Conservation (phyloP, 805 yeast species). For the Blastobotrys mokoenaii region DNA sequence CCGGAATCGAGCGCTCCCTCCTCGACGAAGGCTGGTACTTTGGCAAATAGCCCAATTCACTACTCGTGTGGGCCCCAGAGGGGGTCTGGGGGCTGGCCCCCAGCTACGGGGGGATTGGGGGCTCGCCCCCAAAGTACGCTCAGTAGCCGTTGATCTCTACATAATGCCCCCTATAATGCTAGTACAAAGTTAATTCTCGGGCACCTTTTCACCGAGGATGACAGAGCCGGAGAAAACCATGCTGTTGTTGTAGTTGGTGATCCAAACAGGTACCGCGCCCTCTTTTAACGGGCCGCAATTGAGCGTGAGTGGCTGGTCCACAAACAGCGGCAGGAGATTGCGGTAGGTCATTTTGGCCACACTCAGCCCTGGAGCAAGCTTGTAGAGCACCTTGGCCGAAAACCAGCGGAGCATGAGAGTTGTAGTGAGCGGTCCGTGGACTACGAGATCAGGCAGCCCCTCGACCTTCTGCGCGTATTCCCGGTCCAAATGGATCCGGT, state of each 20-base stretch:
- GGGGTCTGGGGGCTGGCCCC: no score
- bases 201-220: background rate
- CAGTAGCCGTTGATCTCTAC: no score
- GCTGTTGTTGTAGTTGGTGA: slow-evolving; percentile 17
- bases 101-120: no score
- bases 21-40: no score
- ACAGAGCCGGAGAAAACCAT: slow-evolving; percentile 21
- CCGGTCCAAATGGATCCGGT: slow-evolving; percentile 68
- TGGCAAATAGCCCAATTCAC: no score
- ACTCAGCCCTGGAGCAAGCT: slow-evolving; percentile 6
- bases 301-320: slow-evolving; percentile 28
- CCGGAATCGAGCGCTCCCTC: slow-evolving; percentile 31
- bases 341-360: slow-evolving; percentile 38
- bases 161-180: no score
- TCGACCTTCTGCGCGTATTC: slow-evolving; percentile 47
- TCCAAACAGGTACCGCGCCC: slow-evolving; percentile 29
- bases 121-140: no score
- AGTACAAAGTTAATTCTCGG: no score
- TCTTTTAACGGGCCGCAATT: slow-evolving; percentile 11
- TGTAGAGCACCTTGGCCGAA: slow-evolving; percentile 14
- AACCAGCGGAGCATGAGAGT: slow-evolving; percentile 52
- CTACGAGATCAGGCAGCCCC: slow-evolving; percentile 50
- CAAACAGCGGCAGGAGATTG: slow-evolving; percentile 43
- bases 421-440: slow-evolving; percentile 77
- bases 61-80: no score